Evolutionary conservation across 2,329 filamentous ascomycete genomes (phyloP), one percentile per base, ranked within the genome.

Genomic region (Pseudogymnoascus pannorum): DNA sequence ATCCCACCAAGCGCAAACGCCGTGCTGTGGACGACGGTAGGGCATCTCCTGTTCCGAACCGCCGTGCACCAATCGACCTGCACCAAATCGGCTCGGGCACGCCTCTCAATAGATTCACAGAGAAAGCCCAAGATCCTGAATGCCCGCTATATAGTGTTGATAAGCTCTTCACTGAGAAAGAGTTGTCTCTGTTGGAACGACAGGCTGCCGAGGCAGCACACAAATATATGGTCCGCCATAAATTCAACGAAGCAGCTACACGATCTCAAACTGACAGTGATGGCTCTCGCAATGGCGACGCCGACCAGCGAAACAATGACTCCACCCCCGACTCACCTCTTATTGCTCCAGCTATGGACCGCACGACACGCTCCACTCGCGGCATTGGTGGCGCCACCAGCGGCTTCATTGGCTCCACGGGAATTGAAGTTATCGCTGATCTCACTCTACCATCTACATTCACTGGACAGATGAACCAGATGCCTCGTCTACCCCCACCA

Each of bases 81-180:
- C 20, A 40, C 57, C 57, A 58, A 12, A 76, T 79, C 48, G 79
- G 79, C 61, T 81, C 77, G 67, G 84, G 80, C 29, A 87, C 85
- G 1, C 78, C 84, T 5, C 74, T 87, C 22, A 87, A 84, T 84
- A 81, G 4, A 38, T 58, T 84, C 68, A 82, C 78, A 58, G 85
- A 87, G 66, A 81, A 83, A 69, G 60, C 66, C 61, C 81, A 82
- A 69, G 80, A 84, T 67, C 79, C 82, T 18, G 84, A 74, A 18
- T 69, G 82, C 7, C 80, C 83, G 0, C 74, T 85, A 1, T 87
- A 86, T 71, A 87, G 82, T 70, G 82, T 88, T 63, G 85, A 88
- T 67, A 87, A 87, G 75, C 79, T 88, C 36, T 88, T 88, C 58
- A 88, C 85, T 0, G 86, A 88, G 67, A 87, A 86, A 72, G 86